Base-by-base conservation (phyloP, 768 basidiomycete species). In the Lactarius psammicola region DNA sequence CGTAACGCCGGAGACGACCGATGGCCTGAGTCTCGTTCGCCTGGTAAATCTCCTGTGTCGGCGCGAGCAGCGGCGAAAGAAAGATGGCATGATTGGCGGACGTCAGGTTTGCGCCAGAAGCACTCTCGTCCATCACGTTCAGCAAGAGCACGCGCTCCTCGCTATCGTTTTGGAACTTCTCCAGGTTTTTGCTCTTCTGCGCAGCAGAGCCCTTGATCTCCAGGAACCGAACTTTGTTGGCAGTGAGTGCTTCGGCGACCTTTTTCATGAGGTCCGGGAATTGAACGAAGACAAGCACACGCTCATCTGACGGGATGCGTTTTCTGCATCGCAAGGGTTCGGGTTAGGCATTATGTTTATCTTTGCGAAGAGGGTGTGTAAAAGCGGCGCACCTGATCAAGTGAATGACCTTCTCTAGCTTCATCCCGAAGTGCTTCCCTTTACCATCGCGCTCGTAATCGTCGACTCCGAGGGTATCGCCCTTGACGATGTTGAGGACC, bases 31-130 rank as follows among this genome's bases (percentile, higher is more conserved):
- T 89, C 77, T 90, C 85, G 74, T 87, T 87, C 59, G 92, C 91
- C 51, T 87, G 85, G 73, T 96, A 97, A 55, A 90, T 88, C 75
- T 95, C 89, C 74, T 90, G 86, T 23, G 87, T 85, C 11, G 84
- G 83, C 0, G 94, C 87, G 42, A 95, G 88, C 44, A 98, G 82
- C 10, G 95, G 95, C 11, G 93, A 95, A 62, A 98, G 80, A 82
- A 98, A 98, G 74, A 97, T 89, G 42, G 94, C 95, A 73, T 95
- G 94, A 76, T 95, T 98, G 23, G 95, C 95, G 40, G 85, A 87
- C 3, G 95, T 97, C 74, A 98, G 78, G 75, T 98, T 98, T 69
- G 91, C 90, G 53, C 93, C 93, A 65, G 91, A 92, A n/a, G 93
- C 92, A 67, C 92, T 94, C 76, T 95, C 94, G 76, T 96, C 94